Base-by-base conservation (phyloP, 345 rosid genomes). In the Citrus reticulata region DNA sequence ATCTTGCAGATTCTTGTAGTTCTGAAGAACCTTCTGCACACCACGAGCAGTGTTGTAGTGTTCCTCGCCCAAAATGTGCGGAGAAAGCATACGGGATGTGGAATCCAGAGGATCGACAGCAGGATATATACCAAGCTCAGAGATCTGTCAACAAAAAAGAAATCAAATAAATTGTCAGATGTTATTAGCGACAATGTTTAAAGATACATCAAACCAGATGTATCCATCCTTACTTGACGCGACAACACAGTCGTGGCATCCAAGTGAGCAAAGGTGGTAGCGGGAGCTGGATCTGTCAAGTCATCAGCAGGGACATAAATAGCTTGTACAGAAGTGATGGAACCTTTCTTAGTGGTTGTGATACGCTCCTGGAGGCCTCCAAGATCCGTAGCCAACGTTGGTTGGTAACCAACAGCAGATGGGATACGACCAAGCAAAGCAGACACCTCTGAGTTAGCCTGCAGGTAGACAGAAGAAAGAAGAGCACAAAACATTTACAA, bases 361-460 rank as follows among this genome's bases (percentile, higher is more conserved):
- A 97, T 97, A 82, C 99, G 91, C 83, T 97, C 98, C 85, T 97
- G 98, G 57, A 97, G 99, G 69, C 94, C 97, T 86, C 98, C 99
- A 84, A 97, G 98, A 97, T 97, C 98, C 0, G 99, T 94, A 77
- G 99, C 97, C 82, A 97, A 79, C 55, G 99, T 97, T 64, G 98
- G 99, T 83, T 97, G 99, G 89, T 97, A 97, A 81, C 99, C 99
- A 3, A 97, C 99, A 79, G 99, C 99, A 87, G 98, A 97, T 6
- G 98, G 98, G 81, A 97, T 97, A 88, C 98, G 98, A 70, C 99
- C 98, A 35, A 97, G 99, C 89, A 97, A 81, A 62, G 98, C 98
- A 75, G 99, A 97, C 89, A 97, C 99, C 86, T 94, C 99, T 24
- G 98, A 97, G 88, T 97, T 97, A 32, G 98, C 98, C 99, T 96